Evolutionary conservation across 1,284 basidiomycete species (phyloP), one percentile per base, ranked within the genome.

Genomic region (Nidula niveotomentosa): DNA sequence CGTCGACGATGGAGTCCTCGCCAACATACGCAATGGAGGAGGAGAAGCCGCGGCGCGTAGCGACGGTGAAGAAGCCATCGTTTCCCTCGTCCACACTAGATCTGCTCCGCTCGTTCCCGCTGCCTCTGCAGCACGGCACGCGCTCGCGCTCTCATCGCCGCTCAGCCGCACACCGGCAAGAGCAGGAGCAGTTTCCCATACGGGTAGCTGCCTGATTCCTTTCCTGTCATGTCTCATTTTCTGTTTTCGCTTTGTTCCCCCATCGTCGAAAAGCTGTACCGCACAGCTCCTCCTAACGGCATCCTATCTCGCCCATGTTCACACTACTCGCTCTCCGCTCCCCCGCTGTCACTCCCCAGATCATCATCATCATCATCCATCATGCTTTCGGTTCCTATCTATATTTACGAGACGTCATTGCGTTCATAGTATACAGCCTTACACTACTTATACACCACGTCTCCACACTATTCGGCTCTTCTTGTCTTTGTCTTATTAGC

Each of bases 1-100:
- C 71, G 36, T 65, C 66, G 23, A 65, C 64, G 36, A 59, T 63
- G 44, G 62, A 60, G n/a, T 67, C 69, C 0, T 23, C 23, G 23
- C 69, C 70, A 30, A 41, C 60, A 2, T 61, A 65, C 30, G 58
- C 66, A 10, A 47, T 47, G 45, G 45, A 47, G 12, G 45, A 15
- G 18, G 45, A n/a, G 10, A n/a, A 47, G 45, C 45, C 12, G 45
- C 10, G 18, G 45, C 13, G 10, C n/a, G 10, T 18, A 10, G 45
- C 45, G 4, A 47, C 45, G 18, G 45, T 23, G 45, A 47, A 47
- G 45, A 47, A 47, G 45, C 45, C 51, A 37, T 5, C 54, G 53
- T 39, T 45, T n/a, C 9, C n/a, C 37, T 5, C 18, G 35, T 49
- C 55, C 55, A 36, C 44, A 55, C 54, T 47, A 23, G 45, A 47